Evolutionary conservation across 2,329 filamentous ascomycete genomes (phyloP).

Genomic region (Capronia epimyces): DNA sequence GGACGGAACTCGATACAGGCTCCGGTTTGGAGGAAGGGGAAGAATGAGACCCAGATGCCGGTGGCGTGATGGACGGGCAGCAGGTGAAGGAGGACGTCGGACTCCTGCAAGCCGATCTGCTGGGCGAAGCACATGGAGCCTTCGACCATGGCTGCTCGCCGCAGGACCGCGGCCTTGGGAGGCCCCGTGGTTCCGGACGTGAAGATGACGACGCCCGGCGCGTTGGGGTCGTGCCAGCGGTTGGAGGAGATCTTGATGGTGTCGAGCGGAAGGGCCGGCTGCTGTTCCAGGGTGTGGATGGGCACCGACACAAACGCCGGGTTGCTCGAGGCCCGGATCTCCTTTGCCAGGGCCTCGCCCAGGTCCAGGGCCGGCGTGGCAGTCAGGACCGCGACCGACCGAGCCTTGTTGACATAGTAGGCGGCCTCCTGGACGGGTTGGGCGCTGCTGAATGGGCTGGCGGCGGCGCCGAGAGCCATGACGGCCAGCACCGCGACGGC

Average conservation of each 20-base stretch:
- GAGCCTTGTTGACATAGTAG: slow-evolving; percentile 32
- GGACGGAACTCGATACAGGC: slow-evolving; percentile 42
- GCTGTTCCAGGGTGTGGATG: slow-evolving; percentile 28
- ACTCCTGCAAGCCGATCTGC: slow-evolving; percentile 29
- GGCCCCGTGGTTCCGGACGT: slow-evolving; percentile 31
- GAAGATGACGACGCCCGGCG: slow-evolving; percentile 32
- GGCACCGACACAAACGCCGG: slow-evolving; percentile 27
- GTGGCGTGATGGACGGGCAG: slow-evolving; percentile 34
- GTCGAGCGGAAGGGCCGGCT: slow-evolving; percentile 17
- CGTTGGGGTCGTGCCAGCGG: slow-evolving; percentile 31
- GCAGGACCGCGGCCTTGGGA: slow-evolving; percentile 29
- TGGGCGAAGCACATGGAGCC: slow-evolving; percentile 26
- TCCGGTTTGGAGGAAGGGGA: slow-evolving; percentile 36
- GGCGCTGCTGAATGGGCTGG: slow-evolving; percentile 33
- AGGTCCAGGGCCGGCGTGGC: slow-evolving; percentile 22
- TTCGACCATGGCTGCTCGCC: slow-evolving; percentile 28
- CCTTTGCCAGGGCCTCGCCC: slow-evolving; percentile 20
- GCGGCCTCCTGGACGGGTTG: slow-evolving; percentile 34
- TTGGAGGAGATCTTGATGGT: slow-evolving; percentile 32
- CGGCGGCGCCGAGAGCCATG: slow-evolving; percentile 34
- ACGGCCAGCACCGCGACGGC: slow-evolving; percentile 35
- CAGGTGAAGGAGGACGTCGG: slow-evolving; percentile 35
- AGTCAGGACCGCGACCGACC: slow-evolving; percentile 25
- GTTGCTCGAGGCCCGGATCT: slow-evolving; percentile 24
- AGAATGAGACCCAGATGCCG: slow-evolving; percentile 33